These are phyloP conservation scores for Aurifilum marmelostoma DNA, from an alignment of 2,329 filamentous ascomycete species.

Conservation along the genomic window DNA sequence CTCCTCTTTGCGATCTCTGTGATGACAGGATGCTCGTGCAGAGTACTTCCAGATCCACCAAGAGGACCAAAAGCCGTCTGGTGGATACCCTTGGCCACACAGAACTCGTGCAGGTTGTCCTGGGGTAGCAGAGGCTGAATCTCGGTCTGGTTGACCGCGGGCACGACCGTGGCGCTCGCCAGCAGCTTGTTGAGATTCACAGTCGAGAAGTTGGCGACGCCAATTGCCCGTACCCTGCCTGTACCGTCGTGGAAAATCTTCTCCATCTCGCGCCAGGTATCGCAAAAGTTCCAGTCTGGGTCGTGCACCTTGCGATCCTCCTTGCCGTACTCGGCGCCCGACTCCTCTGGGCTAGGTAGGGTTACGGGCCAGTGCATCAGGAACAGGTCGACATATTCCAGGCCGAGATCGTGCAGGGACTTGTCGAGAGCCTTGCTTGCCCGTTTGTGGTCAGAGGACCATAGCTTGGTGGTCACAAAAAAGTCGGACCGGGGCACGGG, in stretches of 20 bases:
- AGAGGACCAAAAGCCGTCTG: conserved; percentile 24
- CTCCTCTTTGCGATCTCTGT: conserved; percentile 6
- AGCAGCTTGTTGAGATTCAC: conserved; percentile 41
- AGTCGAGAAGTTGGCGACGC: conserved; percentile 41
- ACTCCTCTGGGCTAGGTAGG: conserved; percentile 11
- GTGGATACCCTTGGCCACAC: conserved; percentile 45
- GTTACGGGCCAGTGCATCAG: conserved; percentile 56
- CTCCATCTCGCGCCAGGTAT: conserved; percentile 55
- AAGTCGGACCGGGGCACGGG: conserved; percentile 40
- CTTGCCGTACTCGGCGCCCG: conserved; percentile 19
- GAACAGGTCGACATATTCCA: conserved; percentile 57
- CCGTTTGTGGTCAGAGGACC: conserved; percentile 40
- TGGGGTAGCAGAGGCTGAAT: conserved; percentile 62
- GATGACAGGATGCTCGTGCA: conserved; percentile 12
- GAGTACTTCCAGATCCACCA: conserved; percentile 26
- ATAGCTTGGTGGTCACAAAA: conserved; percentile 44
- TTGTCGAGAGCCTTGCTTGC: conserved; percentile 43
- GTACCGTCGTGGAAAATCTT: conserved; percentile 43
- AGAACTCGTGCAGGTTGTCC: conserved; percentile 54
- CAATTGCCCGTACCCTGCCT: conserved; percentile 54
- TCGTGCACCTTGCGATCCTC: conserved; percentile 12
- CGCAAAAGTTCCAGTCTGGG: conserved; percentile 17
- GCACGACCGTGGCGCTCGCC: conserved; percentile 48
- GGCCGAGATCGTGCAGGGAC: conserved; percentile 48
- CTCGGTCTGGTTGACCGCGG: conserved; percentile 64